phyloP scores from a whole-genome alignment of 139 green algal species.

The Chlamydomonas sp. region DNA sequence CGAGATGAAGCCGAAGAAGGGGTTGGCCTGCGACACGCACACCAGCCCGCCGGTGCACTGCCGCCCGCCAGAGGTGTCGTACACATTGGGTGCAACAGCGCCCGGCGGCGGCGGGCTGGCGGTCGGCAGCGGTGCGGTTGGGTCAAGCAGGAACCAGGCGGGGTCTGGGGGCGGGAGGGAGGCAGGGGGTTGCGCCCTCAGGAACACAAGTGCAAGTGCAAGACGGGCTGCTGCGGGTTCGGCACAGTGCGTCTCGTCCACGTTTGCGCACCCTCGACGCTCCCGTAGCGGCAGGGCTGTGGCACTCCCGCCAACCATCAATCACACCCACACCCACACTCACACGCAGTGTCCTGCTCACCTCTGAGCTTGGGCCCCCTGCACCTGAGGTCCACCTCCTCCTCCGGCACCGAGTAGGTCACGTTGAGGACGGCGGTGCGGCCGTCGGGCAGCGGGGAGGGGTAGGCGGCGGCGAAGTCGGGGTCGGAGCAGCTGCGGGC shows the following conservation, averaged over 20 bases:
- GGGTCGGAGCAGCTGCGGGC: not conserved
- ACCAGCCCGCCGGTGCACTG: not conserved
- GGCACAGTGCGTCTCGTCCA: too few relatives aligned
- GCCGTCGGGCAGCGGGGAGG: not conserved
- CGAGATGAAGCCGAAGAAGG: constrained; percentile 43
- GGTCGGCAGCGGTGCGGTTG: not conserved
- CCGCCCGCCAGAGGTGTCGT: not conserved
- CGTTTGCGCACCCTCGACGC: not conserved
- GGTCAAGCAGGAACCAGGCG: not conserved
- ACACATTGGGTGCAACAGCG: not conserved
- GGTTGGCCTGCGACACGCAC: constrained; percentile 33
- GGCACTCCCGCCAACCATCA: not conserved
- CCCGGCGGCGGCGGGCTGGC: too few relatives aligned
- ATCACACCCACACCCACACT: not conserved
- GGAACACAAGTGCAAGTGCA: too few relatives aligned
- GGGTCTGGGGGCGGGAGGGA: not conserved
- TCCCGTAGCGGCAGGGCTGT: not conserved
- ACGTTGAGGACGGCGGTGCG: not conserved
- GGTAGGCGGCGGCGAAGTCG: not conserved
- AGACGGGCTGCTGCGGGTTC: not conserved
- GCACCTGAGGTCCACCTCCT: not conserved
- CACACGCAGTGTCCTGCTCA: not conserved
- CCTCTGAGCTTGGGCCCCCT: not conserved
- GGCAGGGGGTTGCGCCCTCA: too few relatives aligned
- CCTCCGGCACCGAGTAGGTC: not conserved